Percentiles rank a stretch among this genome's conserved stretches.
These are phyloP conservation scores for Metarhizium sp. DNA, from an alignment of 2,329 filamentous ascomycete genomes.

Conservation along the genomic window DNA sequence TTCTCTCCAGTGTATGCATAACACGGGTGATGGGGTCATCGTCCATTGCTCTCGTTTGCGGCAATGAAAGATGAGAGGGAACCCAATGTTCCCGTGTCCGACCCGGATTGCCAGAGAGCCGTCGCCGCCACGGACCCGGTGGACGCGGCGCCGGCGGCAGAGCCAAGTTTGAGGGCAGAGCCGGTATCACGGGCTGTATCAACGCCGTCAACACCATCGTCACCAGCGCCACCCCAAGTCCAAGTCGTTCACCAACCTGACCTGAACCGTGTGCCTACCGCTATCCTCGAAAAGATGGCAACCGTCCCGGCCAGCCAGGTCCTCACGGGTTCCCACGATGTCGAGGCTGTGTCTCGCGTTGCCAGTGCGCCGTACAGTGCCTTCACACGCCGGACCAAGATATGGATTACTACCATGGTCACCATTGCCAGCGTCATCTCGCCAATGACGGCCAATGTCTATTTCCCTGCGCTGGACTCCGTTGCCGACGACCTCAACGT, in stretches of 20 bases:
- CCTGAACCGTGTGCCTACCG: background rate
- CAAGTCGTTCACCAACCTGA: background rate
- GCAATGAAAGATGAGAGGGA: constrained; percentile 2
- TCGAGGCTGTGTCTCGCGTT: constrained; percentile 13
- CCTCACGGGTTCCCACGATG: constrained; percentile 2
- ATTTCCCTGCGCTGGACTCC: constrained; percentile 32
- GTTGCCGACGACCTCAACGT: constrained; percentile 30
- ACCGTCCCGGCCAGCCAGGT: background rate
- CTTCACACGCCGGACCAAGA: constrained; percentile 29
- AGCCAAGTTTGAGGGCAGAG: background rate
- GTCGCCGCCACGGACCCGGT: background rate
- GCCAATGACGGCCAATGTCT: constrained; percentile 51
- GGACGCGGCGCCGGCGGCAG: background rate
- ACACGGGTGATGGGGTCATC: background rate
- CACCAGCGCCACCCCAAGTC: background rate
- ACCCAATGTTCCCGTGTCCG: background rate
- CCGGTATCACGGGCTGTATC: background rate
- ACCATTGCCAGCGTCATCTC: constrained; percentile 44
- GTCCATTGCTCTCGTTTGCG: background rate
- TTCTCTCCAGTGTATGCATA: background rate
- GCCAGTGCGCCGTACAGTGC: constrained; percentile 18
- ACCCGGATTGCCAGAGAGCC: background rate
- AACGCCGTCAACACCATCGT: background rate
- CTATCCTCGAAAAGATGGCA: background rate
- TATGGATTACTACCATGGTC: constrained; percentile 45